Percentiles rank a stretch among this genome's conserved stretches.
Conservation (phyloP, 2,329 filamentous ascomycete species). For the Trichoderma hamatum region DNA sequence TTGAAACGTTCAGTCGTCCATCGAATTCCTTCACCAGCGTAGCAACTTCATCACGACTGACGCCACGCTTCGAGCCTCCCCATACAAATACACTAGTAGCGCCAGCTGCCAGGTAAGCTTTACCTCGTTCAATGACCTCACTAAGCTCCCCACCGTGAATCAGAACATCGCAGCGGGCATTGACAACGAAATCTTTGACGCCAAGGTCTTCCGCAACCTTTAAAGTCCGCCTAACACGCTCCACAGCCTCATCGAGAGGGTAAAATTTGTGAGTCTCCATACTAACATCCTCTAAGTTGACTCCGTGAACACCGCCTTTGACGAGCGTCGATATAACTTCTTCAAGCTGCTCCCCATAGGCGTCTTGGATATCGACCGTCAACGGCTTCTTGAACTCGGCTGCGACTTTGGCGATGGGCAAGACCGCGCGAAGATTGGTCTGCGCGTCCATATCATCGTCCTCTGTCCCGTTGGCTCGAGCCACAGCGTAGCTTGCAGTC, state of each 20-base stretch:
- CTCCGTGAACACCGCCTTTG: background rate
- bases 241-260: background rate
- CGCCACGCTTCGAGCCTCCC: background rate
- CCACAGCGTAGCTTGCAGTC: background rate
- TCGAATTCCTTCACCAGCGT: background rate
- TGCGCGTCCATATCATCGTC: background rate
- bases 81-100: background rate
- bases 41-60: background rate
- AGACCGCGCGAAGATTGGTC: background rate
- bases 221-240: background rate
- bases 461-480: background rate
- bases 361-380: background rate
- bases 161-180: background rate
- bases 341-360: background rate
- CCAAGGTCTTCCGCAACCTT: background rate
- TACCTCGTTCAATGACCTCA: background rate
- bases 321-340: slow-evolving; percentile 1
- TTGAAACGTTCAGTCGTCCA: background rate
- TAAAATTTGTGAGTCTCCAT: slow-evolving; percentile 4
- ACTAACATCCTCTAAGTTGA: slow-evolving; percentile 1
- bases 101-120: background rate
- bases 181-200: background rate
- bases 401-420: background rate
- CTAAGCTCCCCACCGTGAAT: background rate
- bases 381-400: background rate